phyloP scores from a whole-genome alignment of 2,329 filamentous ascomycete genomes.

The Cladorrhinum sp. region DNA sequence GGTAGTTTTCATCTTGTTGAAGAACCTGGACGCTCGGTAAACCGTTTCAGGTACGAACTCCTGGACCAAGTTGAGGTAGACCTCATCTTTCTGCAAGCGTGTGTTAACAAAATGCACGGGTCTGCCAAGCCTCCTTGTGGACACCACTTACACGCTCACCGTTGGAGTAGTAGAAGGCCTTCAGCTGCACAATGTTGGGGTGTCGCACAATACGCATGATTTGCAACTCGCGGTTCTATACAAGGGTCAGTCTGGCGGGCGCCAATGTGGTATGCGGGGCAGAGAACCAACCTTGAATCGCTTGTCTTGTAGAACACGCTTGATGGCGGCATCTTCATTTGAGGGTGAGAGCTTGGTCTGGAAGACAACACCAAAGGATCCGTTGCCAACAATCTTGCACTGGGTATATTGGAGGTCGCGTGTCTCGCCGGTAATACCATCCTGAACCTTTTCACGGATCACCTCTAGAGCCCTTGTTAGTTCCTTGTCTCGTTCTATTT shows the following conservation, averaged over 20 bases:
- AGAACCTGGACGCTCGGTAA: constrained; percentile 95
- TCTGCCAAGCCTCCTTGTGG: background rate
- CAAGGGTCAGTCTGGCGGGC: background rate
- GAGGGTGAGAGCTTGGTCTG: constrained; percentile 98
- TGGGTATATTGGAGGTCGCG: constrained; percentile 97
- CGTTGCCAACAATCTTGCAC: constrained; percentile 99
- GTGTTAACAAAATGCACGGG: background rate
- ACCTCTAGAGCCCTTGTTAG: constrained; percentile 64
- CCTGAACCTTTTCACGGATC: constrained; percentile 97
- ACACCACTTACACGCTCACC: constrained; percentile 76
- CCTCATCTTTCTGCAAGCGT: constrained; percentile 80
- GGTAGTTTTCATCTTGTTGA: constrained; percentile 99
- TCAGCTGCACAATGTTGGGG: constrained; percentile 97
- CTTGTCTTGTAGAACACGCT: constrained; percentile 98
- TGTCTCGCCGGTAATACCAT: constrained; percentile 94
- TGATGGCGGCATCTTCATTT: constrained; percentile 97
- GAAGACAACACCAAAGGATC: constrained; percentile 97
- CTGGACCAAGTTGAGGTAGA: constrained; percentile 96
- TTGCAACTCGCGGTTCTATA: constrained; percentile 96
- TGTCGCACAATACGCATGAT: constrained; percentile 99
- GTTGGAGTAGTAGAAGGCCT: constrained; percentile 99
- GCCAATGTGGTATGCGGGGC: background rate
- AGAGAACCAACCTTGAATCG: constrained; percentile 79
- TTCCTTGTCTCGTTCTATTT: background rate
- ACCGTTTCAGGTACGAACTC: constrained; percentile 98